A percentile compares a stretch with the other conserved stretches of the same genome.
Conservation (phyloP, 768 basidiomycete genomes). For the Harrya chromipes region DNA sequence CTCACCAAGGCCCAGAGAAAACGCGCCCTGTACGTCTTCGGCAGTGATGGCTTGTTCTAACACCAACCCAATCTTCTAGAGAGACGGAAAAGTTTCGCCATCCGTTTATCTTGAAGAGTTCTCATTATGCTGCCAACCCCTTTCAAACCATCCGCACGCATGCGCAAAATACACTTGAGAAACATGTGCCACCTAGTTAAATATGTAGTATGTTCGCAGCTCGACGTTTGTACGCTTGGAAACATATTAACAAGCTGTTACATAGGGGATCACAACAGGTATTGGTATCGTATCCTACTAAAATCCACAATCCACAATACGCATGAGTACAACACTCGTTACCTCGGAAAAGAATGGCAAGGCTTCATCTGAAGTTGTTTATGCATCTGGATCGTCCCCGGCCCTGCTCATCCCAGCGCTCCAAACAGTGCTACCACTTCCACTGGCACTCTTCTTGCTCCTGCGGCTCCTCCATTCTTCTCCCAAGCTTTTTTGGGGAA, state of each 20-base stretch:
- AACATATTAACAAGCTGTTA: slow-evolving; percentile 23
- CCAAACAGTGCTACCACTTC: slow-evolving; percentile 80
- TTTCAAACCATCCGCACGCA: slow-evolving; percentile 79
- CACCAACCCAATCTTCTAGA: slow-evolving; percentile 34
- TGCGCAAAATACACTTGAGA: slow-evolving; percentile 72
- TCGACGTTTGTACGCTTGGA: not conserved
- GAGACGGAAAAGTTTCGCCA: slow-evolving; percentile 65
- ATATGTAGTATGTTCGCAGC: not conserved
- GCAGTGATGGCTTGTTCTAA: not conserved
- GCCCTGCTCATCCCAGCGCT: slow-evolving; percentile 78
- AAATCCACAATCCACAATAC: slow-evolving; percentile 19
- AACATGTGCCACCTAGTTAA: slow-evolving; percentile 33
- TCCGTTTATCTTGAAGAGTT: slow-evolving; percentile 64
- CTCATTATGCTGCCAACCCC: slow-evolving; percentile 64
- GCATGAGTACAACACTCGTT: slow-evolving; percentile 10
- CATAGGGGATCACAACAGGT: slow-evolving; percentile 17
- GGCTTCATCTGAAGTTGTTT: slow-evolving; percentile 3
- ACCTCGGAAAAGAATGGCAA: slow-evolving; percentile 2
- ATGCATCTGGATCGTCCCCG: slow-evolving; percentile 44
- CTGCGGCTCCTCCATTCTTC: slow-evolving; percentile 58
- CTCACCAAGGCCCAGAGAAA: slow-evolving; percentile 65
- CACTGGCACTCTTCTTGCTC: slow-evolving; percentile 49
- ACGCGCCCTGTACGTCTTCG: slow-evolving; percentile 56
- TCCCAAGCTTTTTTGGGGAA: slow-evolving; percentile 39
- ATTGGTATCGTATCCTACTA: slow-evolving; percentile 18